Evolutionary conservation across 2,329 filamentous ascomycete genomes (phyloP), one percentile per base, ranked within the genome.

Genomic region (Graphilbum fragrans): DNA sequence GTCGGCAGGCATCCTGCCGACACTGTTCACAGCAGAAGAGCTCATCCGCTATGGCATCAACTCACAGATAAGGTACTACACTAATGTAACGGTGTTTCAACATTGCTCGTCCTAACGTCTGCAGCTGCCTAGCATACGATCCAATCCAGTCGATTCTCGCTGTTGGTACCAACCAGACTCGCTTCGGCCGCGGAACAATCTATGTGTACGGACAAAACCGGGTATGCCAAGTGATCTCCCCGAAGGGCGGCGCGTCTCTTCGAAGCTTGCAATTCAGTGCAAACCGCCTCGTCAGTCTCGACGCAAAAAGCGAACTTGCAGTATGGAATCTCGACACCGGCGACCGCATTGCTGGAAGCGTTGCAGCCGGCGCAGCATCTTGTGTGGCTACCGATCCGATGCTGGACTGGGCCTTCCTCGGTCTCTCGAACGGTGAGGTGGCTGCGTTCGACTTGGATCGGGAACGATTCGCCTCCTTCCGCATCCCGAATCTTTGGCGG

Each of bases 381-480:
- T 73, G 76, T 25, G 58, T 96, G 53, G 70, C 82, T 43, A 87
- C 83, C 8, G 92, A 98, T 57, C 86, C 90, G 1, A 85, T 86
- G 64, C 69, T 98, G 45, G 92, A 98, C 59, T 98, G 93, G 77
- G 86, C 82, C 31, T 82, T 98, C 47, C 66, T 96, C 35, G 92
- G 87, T 12, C 65, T 87, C 47, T 77, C 84, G 48, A 84, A 74
- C 54, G 87, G 90, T 45, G 88, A 96, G 44, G 70, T 96, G 11
- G 71, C 90, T 45, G 86, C 86, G n/a, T 98, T 90, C 57, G 92
- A 98, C 58, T 69, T 98, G 42, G 92, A 96, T 55, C 74, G 88
- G 45, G 79, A 86, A 55, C 69, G 70, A 23, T 64, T 92, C 45
- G 63, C 86, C 14, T 76, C 80, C 1, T 88, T 95, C 59, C 78